phyloP scores from a whole-genome alignment of 805 yeast genomes.

The Barnettozyma wickerhamii region DNA sequence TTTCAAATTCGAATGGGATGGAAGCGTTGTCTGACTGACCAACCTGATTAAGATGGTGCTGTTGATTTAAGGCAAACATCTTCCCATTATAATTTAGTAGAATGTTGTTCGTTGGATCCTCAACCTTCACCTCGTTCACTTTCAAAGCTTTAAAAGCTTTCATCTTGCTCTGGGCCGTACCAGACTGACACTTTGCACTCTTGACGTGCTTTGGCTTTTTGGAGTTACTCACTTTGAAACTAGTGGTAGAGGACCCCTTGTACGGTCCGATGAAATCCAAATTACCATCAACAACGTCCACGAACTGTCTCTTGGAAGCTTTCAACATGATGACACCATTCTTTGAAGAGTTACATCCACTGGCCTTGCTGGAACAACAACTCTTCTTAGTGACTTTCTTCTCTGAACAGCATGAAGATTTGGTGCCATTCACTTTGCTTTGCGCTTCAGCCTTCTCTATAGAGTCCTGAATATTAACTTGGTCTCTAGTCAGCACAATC shows the following conservation, averaged over 20 bases:
- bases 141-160: constrained; percentile 15
- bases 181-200: constrained; percentile 8
- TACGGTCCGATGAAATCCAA: constrained; percentile 25
- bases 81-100: background rate
- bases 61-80: background rate
- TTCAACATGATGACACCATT: constrained; percentile 22
- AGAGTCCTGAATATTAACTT: constrained; percentile 11
- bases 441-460: background rate
- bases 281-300: constrained; percentile 24
- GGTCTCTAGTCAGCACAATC: constrained; percentile 13
- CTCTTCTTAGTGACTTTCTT: background rate
- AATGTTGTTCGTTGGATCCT: background rate
- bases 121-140: constrained; percentile 12
- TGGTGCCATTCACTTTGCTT: background rate
- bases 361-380: constrained; percentile 4
- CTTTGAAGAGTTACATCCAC: constrained; percentile 10
- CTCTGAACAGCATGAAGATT: constrained; percentile 4
- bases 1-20: background rate
- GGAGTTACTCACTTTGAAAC: constrained; percentile 10
- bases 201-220: constrained; percentile 9
- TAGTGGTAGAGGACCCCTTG: constrained; percentile 15
- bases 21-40: no score
- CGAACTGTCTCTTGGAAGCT: constrained; percentile 25
- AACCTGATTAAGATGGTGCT: no score
- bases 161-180: background rate